Evolutionary conservation across 176 grass and related monocot genomes (phyloP).

Genomic region (Triticum urartu): DNA sequence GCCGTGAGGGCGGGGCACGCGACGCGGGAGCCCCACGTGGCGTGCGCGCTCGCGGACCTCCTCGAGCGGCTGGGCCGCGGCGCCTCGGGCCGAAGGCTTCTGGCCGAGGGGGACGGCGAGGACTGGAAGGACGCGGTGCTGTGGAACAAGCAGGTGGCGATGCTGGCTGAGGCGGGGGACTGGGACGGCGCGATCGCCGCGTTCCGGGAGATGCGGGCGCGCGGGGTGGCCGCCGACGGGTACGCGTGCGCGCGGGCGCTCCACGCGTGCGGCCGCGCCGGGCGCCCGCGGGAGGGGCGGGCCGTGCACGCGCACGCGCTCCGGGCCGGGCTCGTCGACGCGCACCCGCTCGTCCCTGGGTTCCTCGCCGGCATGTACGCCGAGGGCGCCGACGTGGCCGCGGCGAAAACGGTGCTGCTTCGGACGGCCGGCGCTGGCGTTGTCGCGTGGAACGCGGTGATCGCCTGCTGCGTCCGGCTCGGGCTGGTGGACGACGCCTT

Average conservation of each 20-base stretch:
- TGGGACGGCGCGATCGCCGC: constrained; percentile 45
- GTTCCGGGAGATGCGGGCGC: constrained; percentile 59
- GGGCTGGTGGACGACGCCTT: constrained; percentile 68
- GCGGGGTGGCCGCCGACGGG: constrained; percentile 51
- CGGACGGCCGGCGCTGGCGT: constrained; percentile 19
- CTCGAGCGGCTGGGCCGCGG: constrained; percentile 45
- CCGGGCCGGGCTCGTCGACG: constrained; percentile 32
- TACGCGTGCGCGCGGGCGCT: constrained; percentile 68
- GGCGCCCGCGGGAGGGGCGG: constrained; percentile 43
- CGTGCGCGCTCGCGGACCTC: constrained; percentile 69
- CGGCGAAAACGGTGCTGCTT: constrained; percentile 62
- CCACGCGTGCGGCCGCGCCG: constrained; percentile 60
- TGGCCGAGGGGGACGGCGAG: not conserved
- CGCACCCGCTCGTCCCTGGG: constrained; percentile 51
- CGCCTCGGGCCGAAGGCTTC: constrained; percentile 40
- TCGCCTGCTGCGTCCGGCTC: constrained; percentile 72
- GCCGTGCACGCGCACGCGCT: constrained; percentile 55
- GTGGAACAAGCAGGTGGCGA: constrained; percentile 75
- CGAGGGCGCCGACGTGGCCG: constrained; percentile 49
- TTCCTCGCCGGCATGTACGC: constrained; percentile 91
- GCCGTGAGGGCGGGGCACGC: constrained; percentile 43
- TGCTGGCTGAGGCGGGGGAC: constrained; percentile 55
- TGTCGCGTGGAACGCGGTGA: constrained; percentile 76
- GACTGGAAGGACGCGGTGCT: constrained; percentile 46
- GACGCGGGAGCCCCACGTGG: constrained; percentile 44